A percentile compares a stretch with the other conserved stretches of the same genome.
Evolutionary conservation across 495 filamentous ascomycete genomes (phyloP).

Genomic region (Evernia prunastri): DNA sequence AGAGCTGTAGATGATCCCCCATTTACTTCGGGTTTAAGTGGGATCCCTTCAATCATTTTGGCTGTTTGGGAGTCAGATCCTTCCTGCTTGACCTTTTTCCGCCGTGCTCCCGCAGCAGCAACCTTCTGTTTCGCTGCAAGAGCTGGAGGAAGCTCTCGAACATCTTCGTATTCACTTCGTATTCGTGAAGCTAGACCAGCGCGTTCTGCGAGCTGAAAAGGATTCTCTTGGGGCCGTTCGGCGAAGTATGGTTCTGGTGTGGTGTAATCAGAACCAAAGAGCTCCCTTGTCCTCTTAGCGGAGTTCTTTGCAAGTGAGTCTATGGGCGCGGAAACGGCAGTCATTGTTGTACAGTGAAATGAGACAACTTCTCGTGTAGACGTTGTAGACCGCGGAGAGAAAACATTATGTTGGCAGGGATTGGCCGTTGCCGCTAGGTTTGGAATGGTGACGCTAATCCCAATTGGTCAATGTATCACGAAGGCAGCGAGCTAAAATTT

Average conservation of each 20-base stretch:
- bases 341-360: constrained; percentile 1
- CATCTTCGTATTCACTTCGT: constrained; percentile 73
- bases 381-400: not conserved
- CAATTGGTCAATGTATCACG: constrained; percentile 8
- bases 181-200: constrained; percentile 55
- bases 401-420: no score
- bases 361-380: not conserved
- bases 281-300: constrained; percentile 62
- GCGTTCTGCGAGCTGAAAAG: constrained; percentile 34
- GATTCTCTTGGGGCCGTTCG: constrained; percentile 30
- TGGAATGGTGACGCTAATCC: not conserved
- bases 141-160: constrained; percentile 73
- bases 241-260: constrained; percentile 40
- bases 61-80: constrained; percentile 51
- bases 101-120: constrained; percentile 49
- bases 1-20: constrained; percentile 51
- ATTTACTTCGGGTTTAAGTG: constrained; percentile 36
- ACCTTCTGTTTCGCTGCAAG: constrained; percentile 79
- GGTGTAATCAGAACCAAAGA: constrained; percentile 53
- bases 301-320: constrained; percentile 27
- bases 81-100: constrained; percentile 48
- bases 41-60: constrained; percentile 65
- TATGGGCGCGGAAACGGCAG: not conserved
- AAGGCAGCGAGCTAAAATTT: not conserved
- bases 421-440: not conserved